Percentiles rank a stretch among this genome's conserved stretches.
Evolutionary conservation across 371 early-diverging fungal genomes (phyloP).

Genomic region (Phascolomyces articulosus): DNA sequence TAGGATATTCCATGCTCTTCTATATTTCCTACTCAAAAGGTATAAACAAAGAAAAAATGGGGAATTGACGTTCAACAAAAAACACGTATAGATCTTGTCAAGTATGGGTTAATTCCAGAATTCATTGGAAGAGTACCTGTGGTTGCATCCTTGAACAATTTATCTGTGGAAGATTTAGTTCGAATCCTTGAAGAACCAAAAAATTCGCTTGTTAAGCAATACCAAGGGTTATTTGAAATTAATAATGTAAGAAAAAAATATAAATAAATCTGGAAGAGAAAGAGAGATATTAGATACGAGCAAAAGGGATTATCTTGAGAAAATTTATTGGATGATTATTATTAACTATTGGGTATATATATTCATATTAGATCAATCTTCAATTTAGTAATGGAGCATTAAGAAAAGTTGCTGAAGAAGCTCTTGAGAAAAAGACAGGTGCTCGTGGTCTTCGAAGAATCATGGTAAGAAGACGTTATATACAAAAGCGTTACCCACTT

Average conservation of each 20-base stretch:
- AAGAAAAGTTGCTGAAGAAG: conserved; percentile 72
- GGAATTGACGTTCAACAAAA: too few relatives aligned
- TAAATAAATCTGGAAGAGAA: too few relatives aligned
- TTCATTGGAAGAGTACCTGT: conserved; percentile 90
- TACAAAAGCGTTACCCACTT: neutral
- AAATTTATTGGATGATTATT: neutral
- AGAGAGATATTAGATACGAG: too few relatives aligned
- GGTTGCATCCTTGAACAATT: conserved; percentile 73
- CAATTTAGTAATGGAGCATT: conserved; percentile 75
- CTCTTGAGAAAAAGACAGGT: conserved; percentile 86
- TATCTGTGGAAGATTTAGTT: conserved; percentile 72
- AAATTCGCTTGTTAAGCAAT: conserved; percentile 85
- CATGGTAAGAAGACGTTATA: conserved; percentile 51
- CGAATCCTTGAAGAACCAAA: conserved; percentile 84
- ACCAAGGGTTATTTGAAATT: conserved; percentile 73
- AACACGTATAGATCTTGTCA: conserved; percentile 83
- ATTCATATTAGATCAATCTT: conserved; percentile 45
- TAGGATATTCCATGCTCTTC: neutral
- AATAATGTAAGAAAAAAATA: conserved; percentile 53
- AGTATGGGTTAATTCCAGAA: conserved; percentile 91
- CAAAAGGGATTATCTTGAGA: too few relatives aligned
- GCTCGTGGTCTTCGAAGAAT: conserved; percentile 89
- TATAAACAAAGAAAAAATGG: too few relatives aligned
- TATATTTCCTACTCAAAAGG: too few relatives aligned
- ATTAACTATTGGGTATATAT: neutral